phyloP scores from a whole-genome alignment of 1,284 basidiomycete genomes.

The Naganishia albida region DNA sequence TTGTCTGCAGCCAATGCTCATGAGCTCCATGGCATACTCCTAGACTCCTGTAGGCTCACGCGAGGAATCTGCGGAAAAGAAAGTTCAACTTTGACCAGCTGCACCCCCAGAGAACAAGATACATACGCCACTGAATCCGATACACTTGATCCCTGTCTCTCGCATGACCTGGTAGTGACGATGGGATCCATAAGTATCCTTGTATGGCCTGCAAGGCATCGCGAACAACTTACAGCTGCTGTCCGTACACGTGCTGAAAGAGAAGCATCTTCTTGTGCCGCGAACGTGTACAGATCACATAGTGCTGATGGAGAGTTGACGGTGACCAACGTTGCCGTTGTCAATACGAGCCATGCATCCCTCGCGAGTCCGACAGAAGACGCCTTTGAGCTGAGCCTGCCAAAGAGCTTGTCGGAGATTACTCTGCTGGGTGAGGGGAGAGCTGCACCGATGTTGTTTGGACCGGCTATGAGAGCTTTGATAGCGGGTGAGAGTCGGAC shows the following conservation, averaged over 20 bases:
- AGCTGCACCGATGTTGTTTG: conserved; percentile 40
- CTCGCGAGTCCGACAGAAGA: conserved; percentile 32
- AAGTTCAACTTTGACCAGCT: neutral
- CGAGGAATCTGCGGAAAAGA: conserved; percentile 25
- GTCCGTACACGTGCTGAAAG: conserved; percentile 33
- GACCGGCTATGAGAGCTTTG: conserved; percentile 46
- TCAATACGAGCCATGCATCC: conserved; percentile 47
- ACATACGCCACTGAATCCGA: conserved; percentile 43
- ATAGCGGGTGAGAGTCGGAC: conserved; percentile 44
- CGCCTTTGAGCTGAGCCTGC: conserved; percentile 39
- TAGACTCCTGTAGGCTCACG: neutral
- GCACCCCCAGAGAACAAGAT: neutral
- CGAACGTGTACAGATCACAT: conserved; percentile 46
- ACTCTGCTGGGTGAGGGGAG: conserved; percentile 41
- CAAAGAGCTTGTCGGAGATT: conserved; percentile 38
- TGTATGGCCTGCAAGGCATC: neutral
- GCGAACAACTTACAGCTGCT: conserved; percentile 37
- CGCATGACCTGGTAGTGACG: conserved; percentile 64
- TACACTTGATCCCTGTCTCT: conserved; percentile 89
- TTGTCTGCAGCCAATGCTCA: neutral
- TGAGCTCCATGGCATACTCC: no score
- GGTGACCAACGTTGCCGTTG: conserved; percentile 46
- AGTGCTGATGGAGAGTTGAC: conserved; percentile 49
- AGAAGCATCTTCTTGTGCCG: conserved; percentile 26
- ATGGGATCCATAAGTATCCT: neutral